Base-by-base conservation (phyloP, 1,284 basidiomycete genomes). In the Vanrija humicola region DNA sequence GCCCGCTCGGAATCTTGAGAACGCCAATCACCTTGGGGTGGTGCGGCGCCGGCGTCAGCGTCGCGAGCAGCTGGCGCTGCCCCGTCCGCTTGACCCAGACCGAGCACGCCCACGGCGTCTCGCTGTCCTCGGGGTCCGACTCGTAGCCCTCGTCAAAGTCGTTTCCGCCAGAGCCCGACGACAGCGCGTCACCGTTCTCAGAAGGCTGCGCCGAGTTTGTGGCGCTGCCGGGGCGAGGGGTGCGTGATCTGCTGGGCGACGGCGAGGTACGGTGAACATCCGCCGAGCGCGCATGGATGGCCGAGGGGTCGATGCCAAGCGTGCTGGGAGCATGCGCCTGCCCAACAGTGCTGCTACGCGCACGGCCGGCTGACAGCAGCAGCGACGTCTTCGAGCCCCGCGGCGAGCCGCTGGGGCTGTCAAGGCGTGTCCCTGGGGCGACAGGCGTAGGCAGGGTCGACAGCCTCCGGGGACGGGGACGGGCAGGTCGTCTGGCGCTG, bases 21-120 rank as follows among this genome's bases (percentile, higher is more conserved):
- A 93, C 85, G 38, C 86, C 88, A 28, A 98, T 88, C 18, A 98
- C 87, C 72, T 95, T 93, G 7, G 95, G 95, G 74, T 98, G 95
- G 73, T 98, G 92, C 16, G 93, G 94, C 1, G 93, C 93, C 6
- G 94, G 95, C 9, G 85, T 86, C 38, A 96, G 81, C 25, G 87
- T 90, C 12, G 86, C 92, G 12, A 82, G 64, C 19, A 70, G 55
- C 48, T 70, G 67, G 18, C 66, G 55, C 29, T 68, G 61, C 5
- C 65, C 67, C 19, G 68, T 73, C 19, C 61, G 62, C 58, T 71
- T 70, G 29, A 75, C 67, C 47, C 78, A 77, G 2, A 81, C 74
- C 12, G 77, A 69, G 70, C 94, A 98, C 43, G 86, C 84, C 94
- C 94, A 98, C 0, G 93, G 90, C 26, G 90, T 92, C 76, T 97